These are phyloP conservation scores for Podaxis sp. DNA, from an alignment of 768 basidiomycete genomes.

Conservation along the genomic window DNA sequence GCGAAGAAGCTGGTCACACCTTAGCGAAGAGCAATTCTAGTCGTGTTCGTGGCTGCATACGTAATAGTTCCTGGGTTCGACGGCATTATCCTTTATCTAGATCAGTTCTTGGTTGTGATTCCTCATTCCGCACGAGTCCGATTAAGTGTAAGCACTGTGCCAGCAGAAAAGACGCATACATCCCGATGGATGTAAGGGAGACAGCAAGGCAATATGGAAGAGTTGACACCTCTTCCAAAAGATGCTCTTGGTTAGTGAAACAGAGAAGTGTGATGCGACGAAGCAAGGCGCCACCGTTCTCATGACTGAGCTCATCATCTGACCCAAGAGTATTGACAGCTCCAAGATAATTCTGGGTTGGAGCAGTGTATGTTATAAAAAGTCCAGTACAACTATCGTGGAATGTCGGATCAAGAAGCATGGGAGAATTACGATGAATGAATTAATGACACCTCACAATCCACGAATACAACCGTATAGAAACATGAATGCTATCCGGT, in stretches of 20 bases:
- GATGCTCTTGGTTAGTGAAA: constrained; percentile 46
- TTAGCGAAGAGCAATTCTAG: not conserved
- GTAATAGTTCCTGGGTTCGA: not conserved
- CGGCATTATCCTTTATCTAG: not conserved
- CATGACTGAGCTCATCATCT: constrained; percentile 37
- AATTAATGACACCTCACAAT: too few relatives aligned
- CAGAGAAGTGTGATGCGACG: constrained; percentile 59
- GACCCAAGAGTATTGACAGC: constrained; percentile 19
- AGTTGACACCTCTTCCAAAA: constrained; percentile 46
- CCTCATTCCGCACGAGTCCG: not conserved
- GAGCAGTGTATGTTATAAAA: constrained; percentile 13
- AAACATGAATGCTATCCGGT: constrained; percentile 10
- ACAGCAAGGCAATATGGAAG: constrained; percentile 41
- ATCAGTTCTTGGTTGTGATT: not conserved
- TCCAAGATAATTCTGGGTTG: constrained; percentile 11
- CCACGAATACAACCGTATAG: not conserved
- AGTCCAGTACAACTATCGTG: constrained; percentile 8
- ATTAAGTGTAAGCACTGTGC: not conserved
- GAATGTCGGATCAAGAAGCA: not conserved
- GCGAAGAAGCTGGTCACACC: not conserved
- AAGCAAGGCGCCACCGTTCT: constrained; percentile 52
- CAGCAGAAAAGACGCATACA: constrained; percentile 10
- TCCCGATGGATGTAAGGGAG: constrained; percentile 17
- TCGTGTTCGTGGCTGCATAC: not conserved
- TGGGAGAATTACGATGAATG: not conserved